Percentiles rank a stretch among this genome's conserved stretches.
phyloP scores from a whole-genome alignment of 495 filamentous ascomycete species.

The Annulohypoxylon maeteangense region DNA sequence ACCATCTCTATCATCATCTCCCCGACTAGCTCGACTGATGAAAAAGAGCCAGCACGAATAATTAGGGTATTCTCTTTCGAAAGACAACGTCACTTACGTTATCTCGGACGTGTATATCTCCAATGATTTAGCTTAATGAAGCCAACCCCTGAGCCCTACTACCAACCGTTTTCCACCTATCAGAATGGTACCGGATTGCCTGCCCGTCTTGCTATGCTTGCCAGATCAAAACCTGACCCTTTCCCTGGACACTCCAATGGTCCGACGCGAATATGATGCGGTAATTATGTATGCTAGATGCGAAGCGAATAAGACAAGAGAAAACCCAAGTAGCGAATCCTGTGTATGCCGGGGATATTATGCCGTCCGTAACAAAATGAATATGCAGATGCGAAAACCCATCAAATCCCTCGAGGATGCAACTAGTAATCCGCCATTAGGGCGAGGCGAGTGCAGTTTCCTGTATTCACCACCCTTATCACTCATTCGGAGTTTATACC shows the following conservation, averaged over 20 bases:
- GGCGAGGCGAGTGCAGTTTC: not conserved
- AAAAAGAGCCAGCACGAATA: constrained; percentile 1
- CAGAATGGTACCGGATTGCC: constrained; percentile 30
- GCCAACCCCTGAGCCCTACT: constrained; percentile 12
- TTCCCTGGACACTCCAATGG: constrained; percentile 7
- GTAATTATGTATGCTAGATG: constrained; percentile 38
- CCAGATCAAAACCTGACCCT: constrained; percentile 10
- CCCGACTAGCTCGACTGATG: constrained; percentile 12
- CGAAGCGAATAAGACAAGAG: constrained; percentile 29
- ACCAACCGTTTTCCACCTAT: constrained; percentile 24
- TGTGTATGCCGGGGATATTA: constrained; percentile 36
- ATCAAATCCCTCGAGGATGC: not conserved
- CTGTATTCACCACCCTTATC: not conserved
- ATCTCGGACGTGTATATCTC: constrained; percentile 15
- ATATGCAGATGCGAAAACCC: constrained; percentile 37
- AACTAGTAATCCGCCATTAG: constrained; percentile 17
- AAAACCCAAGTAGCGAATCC: constrained; percentile 26
- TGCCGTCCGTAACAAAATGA: constrained; percentile 25
- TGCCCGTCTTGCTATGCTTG: constrained; percentile 23
- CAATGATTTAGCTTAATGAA: constrained; percentile 8
- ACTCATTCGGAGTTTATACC: constrained; percentile 5
- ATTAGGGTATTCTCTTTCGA: constrained; percentile 31
- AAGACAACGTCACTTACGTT: constrained; percentile 19
- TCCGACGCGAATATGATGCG: constrained; percentile 3
- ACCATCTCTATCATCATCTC: not conserved